phyloP scores from a whole-genome alignment of 495 filamentous ascomycete species.

The Xylaria sp. region DNA sequence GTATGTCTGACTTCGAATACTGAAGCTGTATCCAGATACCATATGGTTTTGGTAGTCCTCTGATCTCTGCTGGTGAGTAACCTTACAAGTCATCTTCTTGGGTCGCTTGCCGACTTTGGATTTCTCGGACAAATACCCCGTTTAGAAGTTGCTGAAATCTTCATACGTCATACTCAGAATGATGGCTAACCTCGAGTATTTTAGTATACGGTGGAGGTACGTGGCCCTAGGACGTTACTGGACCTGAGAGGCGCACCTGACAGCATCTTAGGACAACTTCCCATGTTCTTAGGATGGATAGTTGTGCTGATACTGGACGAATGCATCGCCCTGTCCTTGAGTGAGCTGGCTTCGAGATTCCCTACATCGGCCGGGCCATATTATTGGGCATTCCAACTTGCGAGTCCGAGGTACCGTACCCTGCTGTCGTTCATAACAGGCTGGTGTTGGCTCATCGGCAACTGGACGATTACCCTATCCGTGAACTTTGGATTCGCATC shows the following conservation, averaged over 20 bases:
- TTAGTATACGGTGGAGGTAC: slow-evolving; percentile 47
- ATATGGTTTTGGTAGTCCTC: slow-evolving; percentile 49
- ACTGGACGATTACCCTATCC: slow-evolving; percentile 65
- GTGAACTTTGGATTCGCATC: slow-evolving; percentile 64
- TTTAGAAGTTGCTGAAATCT: neutral
- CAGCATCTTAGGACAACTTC: slow-evolving; percentile 31
- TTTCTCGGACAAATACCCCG: neutral
- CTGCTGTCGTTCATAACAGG: slow-evolving; percentile 65
- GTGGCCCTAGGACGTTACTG: neutral
- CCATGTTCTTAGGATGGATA: slow-evolving; percentile 57
- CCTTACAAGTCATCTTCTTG: neutral
- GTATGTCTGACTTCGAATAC: neutral
- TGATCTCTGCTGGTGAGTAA: slow-evolving; percentile 37
- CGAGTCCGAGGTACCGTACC: slow-evolving; percentile 53
- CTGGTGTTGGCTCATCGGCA: slow-evolving; percentile 61
- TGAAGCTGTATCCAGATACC: slow-evolving; percentile 40
- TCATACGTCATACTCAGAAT: neutral
- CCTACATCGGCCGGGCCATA: slow-evolving; percentile 64
- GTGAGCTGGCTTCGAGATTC: slow-evolving; percentile 63
- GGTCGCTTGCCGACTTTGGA: neutral
- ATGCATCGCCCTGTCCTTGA: slow-evolving; percentile 61
- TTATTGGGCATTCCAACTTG: slow-evolving; percentile 65
- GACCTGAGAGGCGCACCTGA: slow-evolving; percentile 12
- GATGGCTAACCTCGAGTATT: neutral
- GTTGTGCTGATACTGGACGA: slow-evolving; percentile 61